Conservation (phyloP, 148 eudicot genomes). For the Nepenthes mirabilis region DNA sequence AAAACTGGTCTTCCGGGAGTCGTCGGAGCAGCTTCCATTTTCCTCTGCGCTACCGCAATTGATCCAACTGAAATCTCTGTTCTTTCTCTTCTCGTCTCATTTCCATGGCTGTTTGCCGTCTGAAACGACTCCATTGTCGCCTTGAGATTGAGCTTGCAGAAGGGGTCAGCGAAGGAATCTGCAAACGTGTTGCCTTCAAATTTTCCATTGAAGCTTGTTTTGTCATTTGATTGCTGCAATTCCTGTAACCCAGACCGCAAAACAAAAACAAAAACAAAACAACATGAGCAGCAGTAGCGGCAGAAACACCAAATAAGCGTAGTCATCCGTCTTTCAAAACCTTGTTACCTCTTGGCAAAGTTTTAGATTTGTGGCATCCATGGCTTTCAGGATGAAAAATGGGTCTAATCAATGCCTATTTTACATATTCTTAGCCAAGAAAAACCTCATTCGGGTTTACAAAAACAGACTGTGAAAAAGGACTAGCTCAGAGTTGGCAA, state of each 20-base stretch:
- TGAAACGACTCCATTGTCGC: constrained; percentile 72
- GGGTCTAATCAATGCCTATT: neutral
- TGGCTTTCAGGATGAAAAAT: neutral
- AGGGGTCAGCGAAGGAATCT: constrained; percentile 18
- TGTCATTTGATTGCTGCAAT: neutral
- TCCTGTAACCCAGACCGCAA: neutral
- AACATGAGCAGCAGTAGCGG: neutral
- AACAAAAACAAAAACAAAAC: neutral
- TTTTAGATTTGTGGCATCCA: neutral
- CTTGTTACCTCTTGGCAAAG: neutral
- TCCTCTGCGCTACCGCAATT: constrained; percentile 12
- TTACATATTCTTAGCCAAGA: too few species aligned
- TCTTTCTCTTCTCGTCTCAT: constrained; percentile 26
- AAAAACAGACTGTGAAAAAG: too few species aligned
- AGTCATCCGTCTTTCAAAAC: neutral
- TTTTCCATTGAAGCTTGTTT: constrained; percentile 3
- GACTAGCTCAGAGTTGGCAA: too few species aligned
- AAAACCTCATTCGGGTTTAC: too few species aligned
- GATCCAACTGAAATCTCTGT: neutral
- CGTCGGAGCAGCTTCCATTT: constrained; percentile 52
- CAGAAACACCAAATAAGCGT: neutral
- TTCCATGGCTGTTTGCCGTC: constrained; percentile 14
- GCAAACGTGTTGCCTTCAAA: constrained; percentile 41
- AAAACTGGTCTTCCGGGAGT: constrained; percentile 78
- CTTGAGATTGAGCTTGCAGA: constrained; percentile 56